A percentile compares a stretch with the other conserved stretches of the same genome.
Evolutionary conservation across 768 basidiomycete species (phyloP).

Genomic region (Xerocomus spinulosus): DNA sequence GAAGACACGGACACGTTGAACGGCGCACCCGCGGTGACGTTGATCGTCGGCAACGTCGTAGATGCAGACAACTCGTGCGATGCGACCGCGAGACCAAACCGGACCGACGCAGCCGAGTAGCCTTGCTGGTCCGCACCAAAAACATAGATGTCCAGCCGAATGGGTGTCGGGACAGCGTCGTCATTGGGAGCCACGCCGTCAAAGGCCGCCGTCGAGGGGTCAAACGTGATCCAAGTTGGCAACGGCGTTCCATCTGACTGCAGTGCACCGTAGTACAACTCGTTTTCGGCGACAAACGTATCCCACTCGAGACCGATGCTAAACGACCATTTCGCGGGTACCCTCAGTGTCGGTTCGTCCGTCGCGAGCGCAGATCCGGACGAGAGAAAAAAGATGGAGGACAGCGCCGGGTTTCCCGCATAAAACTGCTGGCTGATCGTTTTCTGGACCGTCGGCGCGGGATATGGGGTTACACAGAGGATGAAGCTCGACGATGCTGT

Average conservation of each 20-base stretch:
- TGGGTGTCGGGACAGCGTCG: constrained; percentile 35
- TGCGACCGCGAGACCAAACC: constrained; percentile 66
- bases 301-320: constrained; percentile 75
- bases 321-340: constrained; percentile 85
- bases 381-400: constrained; percentile 71
- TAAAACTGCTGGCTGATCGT: constrained; percentile 60
- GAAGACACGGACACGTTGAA: constrained; percentile 53
- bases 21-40: constrained; percentile 55
- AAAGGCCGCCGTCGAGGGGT: constrained; percentile 63
- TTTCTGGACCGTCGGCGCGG: constrained; percentile 50
- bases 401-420: constrained; percentile 56
- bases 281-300: constrained; percentile 49
- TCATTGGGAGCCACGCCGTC: constrained; percentile 68
- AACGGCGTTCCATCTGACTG: constrained; percentile 64
- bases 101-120: constrained; percentile 54
- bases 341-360: constrained; percentile 54
- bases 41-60: constrained; percentile 56
- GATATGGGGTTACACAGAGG: constrained; percentile 51
- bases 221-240: constrained; percentile 74
- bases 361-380: constrained; percentile 52
- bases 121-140: constrained; percentile 71
- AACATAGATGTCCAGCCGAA: constrained; percentile 49
- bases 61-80: constrained; percentile 59
- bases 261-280: constrained; percentile 59
- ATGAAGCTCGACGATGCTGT: constrained; percentile 50